Percentiles rank a stretch among this genome's conserved stretches.
Evolutionary conservation across 495 filamentous ascomycete species (phyloP).

Genomic region (Penicillium waksmanii): DNA sequence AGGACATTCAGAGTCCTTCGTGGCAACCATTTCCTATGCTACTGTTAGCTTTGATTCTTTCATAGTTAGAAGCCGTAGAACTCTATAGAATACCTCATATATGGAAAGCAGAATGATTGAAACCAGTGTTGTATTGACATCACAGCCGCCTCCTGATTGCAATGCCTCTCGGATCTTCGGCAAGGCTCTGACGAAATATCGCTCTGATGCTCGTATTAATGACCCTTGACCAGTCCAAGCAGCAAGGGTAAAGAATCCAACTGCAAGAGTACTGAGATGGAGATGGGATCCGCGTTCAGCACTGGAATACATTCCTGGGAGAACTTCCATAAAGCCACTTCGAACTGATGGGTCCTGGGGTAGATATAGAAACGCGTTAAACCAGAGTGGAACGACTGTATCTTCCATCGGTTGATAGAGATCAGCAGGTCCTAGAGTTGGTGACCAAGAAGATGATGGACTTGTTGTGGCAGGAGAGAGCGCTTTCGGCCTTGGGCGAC

Average conservation of each 20-base stretch:
- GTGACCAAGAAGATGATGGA: conserved; percentile 7
- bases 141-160: conserved; percentile 31
- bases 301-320: conserved; percentile 57
- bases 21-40: conserved; percentile 35
- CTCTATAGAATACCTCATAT: conserved; percentile 57
- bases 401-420: conserved; percentile 37
- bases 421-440: conserved; percentile 7
- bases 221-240: conserved; percentile 49
- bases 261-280: conserved; percentile 61
- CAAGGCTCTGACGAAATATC: conserved; percentile 51
- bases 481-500: neutral
- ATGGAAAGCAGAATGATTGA: conserved; percentile 63
- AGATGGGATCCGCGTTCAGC: conserved; percentile 51
- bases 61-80: neutral
- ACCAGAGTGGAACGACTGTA: conserved; percentile 38
- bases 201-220: conserved; percentile 41
- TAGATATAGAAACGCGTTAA: conserved; percentile 39
- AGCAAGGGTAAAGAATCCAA: conserved; percentile 55
- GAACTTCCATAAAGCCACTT: conserved; percentile 50
- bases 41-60: conserved; percentile 1
- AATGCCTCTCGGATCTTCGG: conserved; percentile 57
- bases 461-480: neutral
- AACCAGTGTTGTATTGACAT: conserved; percentile 56
- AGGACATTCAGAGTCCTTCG: conserved; percentile 29
- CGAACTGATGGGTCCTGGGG: conserved; percentile 35